These are phyloP conservation scores for Phytophthora fragariaefolia DNA, from an alignment of 352 stramenopile species.

Conservation along the genomic window DNA sequence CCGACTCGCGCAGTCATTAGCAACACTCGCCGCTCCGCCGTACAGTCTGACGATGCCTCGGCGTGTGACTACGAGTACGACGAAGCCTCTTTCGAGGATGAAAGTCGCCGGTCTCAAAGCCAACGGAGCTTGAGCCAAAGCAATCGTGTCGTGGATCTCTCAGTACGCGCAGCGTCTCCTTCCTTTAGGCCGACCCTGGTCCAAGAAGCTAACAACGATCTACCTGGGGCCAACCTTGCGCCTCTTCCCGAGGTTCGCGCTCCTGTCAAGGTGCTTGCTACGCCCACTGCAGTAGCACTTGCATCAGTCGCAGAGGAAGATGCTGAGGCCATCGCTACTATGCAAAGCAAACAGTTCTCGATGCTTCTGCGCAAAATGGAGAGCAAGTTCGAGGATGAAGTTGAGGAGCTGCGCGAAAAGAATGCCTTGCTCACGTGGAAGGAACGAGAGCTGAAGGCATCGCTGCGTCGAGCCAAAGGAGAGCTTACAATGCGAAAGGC, in stretches of 20 bases:
- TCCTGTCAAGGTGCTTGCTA: slow-evolving; percentile 54
- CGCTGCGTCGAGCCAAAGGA: slow-evolving; percentile 62
- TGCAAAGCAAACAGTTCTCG: slow-evolving; percentile 60
- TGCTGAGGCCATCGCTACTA: slow-evolving; percentile 23
- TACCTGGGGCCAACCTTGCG: slow-evolving; percentile 12
- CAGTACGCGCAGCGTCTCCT: slow-evolving; percentile 56
- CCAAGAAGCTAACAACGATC: slow-evolving; percentile 20
- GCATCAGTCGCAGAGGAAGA: slow-evolving; percentile 36
- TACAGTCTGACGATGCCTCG: slow-evolving; percentile 25
- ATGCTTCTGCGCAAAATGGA: slow-evolving; percentile 79
- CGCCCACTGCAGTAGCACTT: slow-evolving; percentile 24
- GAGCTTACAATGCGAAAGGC: slow-evolving; percentile 72
- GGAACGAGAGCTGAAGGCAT: slow-evolving; percentile 76
- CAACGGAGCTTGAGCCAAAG: slow-evolving; percentile 39
- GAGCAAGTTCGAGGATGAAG: slow-evolving; percentile 81
- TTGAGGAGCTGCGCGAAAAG: slow-evolving; percentile 74
- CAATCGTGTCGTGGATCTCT: slow-evolving; percentile 66
- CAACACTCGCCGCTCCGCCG: slow-evolving; percentile 16
- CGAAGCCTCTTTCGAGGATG: slow-evolving; percentile 77
- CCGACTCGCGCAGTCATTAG: slow-evolving; percentile 22
- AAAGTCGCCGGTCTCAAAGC: slow-evolving; percentile 59
- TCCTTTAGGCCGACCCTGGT: slow-evolving; percentile 32
- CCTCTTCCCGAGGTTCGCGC: slow-evolving; percentile 36
- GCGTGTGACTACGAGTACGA: slow-evolving; percentile 67
- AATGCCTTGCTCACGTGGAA: slow-evolving; percentile 74